Conservation (phyloP, 306 rosid species). For the Corylus avellana region DNA sequence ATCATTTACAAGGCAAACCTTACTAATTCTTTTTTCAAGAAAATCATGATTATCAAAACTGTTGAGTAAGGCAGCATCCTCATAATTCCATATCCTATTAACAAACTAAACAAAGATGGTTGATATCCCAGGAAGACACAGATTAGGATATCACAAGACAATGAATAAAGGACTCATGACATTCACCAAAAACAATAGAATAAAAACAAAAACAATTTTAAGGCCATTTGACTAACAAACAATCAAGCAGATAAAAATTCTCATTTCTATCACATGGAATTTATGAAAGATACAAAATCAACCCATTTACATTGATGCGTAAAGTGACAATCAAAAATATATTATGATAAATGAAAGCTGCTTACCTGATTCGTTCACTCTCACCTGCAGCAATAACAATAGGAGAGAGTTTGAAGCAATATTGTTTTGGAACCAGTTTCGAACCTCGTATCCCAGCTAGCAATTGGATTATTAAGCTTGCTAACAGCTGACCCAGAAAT, state of each 20-base stretch:
- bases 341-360: neutral
- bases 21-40: conserved; percentile 90
- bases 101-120: conserved; percentile 28
- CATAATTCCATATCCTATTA: conserved; percentile 86
- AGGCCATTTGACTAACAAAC: neutral
- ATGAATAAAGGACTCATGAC: neutral
- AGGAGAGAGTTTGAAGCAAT: conserved; percentile 88
- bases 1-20: conserved; percentile 91
- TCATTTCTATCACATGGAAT: neutral
- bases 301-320: neutral
- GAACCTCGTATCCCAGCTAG: conserved; percentile 85
- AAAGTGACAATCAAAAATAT: neutral
- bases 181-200: neutral
- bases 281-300: neutral
- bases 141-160: neutral
- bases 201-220: neutral
- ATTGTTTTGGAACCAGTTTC: conserved; percentile 67
- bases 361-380: conserved; percentile 90
- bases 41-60: conserved; percentile 87
- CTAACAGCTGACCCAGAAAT: conserved; percentile 64
- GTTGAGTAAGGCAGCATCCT: conserved; percentile 75
- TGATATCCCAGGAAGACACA: conserved; percentile 16
- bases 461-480: conserved; percentile 80
- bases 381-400: conserved; percentile 89
- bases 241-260: neutral